Evolutionary conservation across 2,329 filamentous ascomycete genomes (phyloP), one percentile per base, ranked within the genome.

Genomic region (Pyrenophora tritici-repentis): DNA sequence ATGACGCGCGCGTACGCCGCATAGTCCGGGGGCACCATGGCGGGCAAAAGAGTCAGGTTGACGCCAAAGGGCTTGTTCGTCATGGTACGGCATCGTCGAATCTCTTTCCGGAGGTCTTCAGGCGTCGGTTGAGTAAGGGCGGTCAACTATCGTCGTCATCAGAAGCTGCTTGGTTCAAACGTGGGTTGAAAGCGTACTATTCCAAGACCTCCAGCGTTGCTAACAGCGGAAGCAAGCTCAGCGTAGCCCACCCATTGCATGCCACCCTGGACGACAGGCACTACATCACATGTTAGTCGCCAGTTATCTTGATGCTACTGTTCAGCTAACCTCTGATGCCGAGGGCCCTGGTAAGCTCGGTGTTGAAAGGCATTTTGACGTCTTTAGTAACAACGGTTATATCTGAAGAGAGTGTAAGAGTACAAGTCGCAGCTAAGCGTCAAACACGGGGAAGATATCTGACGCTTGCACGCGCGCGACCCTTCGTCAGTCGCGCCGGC

Each of bases 121-220:
- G 94, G 93, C 13, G 89, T 88, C 29, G 94, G 90, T 83, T 96
- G 95, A 46, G 95, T 97, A 68, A 97, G 86, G 40, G 88, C 90
- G 24, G 90, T 94, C 74, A 94, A 83, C 73, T 76, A 50, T 22
- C 26, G 13, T 16, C 7, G 40, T 41, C 26, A 60, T 68, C 41
- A 67, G 61, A 14, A 26, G 16, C 18, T 26, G 18, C 16, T 34
- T 17, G 12, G 20, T 35, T 12, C 35, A 13, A 14, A 42, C 6
- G 36, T 12, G 17, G 26, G 17, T 3, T 18, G 36, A 37, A 26
- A 31, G 18, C 59, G 31, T 70, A 79, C 75, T 70, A 94, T 86
- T 67, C 90, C 90, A 47, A 94, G 81, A 40, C 89, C 90, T 60
- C 90, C 90, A n/a, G 89, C 73, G 46, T 76, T 76, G 58, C 68